A percentile compares a stretch with the other conserved stretches of the same genome.
Conservation (phyloP, 208 protist genomes). For the Leishmania mexicana region DNA sequence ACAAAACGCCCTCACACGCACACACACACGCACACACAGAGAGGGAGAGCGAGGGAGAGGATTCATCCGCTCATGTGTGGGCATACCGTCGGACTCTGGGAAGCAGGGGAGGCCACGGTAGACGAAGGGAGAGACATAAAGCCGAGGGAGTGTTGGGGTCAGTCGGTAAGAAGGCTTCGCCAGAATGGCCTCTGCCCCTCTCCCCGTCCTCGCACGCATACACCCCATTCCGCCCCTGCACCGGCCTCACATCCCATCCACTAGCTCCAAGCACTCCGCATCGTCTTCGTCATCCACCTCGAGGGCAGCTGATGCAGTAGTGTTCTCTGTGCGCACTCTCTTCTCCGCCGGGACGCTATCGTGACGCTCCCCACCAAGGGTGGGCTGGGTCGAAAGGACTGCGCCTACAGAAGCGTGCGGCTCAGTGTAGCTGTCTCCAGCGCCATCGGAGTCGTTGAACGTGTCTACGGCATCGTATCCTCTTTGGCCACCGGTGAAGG, state of each 20-base stretch:
- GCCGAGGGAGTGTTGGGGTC: not conserved
- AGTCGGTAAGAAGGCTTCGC: not conserved
- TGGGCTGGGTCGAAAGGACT: not conserved
- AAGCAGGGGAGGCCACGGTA: not conserved
- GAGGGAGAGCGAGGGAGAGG: not conserved
- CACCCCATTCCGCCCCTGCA: not conserved
- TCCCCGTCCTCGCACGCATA: not conserved
- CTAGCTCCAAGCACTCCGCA: slow-evolving; percentile 73
- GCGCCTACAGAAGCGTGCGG: not conserved
- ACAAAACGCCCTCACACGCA: not conserved
- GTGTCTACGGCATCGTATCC: not conserved
- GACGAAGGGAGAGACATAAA: not conserved
- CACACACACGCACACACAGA: not conserved
- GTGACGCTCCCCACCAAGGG: not conserved
- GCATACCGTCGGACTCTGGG: not conserved
- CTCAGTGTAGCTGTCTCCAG: not conserved
- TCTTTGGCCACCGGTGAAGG: not conserved
- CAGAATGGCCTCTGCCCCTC: not conserved
- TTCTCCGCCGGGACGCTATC: not conserved
- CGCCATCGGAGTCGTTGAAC: not conserved
- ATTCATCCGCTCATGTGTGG: not conserved
- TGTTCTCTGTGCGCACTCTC: not conserved
- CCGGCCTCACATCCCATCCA: slow-evolving; percentile 53
- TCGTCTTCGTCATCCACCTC: slow-evolving; percentile 42
- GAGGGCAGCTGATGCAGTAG: not conserved